phyloP scores from a whole-genome alignment of 192 early-diverging fungal species.

The Coemansia sp. region DNA sequence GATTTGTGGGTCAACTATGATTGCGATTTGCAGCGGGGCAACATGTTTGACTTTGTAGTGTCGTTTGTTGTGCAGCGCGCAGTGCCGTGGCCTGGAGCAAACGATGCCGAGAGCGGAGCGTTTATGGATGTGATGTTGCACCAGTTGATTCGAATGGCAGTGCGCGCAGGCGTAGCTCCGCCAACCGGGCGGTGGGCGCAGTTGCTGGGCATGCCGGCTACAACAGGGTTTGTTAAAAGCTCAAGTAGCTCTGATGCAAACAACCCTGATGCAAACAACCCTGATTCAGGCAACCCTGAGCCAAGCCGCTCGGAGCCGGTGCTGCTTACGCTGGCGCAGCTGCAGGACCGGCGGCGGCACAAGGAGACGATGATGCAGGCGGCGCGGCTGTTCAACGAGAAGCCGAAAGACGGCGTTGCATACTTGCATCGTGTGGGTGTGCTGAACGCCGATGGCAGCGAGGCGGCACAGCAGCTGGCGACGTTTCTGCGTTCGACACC shows the following conservation, averaged over 20 bases:
- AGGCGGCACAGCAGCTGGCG: constrained; percentile 58
- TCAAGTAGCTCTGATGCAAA: background rate
- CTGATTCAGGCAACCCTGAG: no score
- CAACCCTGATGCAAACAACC: no score
- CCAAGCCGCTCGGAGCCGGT: background rate
- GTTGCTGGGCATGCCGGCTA: constrained; percentile 27
- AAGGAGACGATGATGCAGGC: constrained; percentile 82
- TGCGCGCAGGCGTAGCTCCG: constrained; percentile 35
- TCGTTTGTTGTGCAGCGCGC: constrained; percentile 43
- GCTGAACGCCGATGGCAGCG: constrained; percentile 20
- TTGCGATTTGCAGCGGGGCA: constrained; percentile 75
- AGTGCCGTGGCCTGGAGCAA: constrained; percentile 34
- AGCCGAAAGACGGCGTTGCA: constrained; percentile 79
- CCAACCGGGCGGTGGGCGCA: constrained; percentile 29
- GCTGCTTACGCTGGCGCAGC: constrained; percentile 24
- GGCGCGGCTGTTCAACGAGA: constrained; percentile 80
- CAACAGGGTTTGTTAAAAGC: constrained; percentile 11
- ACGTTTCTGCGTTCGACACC: constrained; percentile 77
- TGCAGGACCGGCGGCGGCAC: constrained; percentile 52
- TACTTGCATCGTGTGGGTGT: constrained; percentile 66
- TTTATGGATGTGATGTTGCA: constrained; percentile 47
- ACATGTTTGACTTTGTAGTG: constrained; percentile 76
- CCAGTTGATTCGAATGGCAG: constrained; percentile 40
- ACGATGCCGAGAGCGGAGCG: constrained; percentile 38
- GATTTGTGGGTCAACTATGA: constrained; percentile 97